A percentile compares a stretch with the other conserved stretches of the same genome.
These are phyloP conservation scores for Ustilago vetiveriae DNA, from an alignment of 1,284 basidiomycete genomes.

Conservation along the genomic window DNA sequence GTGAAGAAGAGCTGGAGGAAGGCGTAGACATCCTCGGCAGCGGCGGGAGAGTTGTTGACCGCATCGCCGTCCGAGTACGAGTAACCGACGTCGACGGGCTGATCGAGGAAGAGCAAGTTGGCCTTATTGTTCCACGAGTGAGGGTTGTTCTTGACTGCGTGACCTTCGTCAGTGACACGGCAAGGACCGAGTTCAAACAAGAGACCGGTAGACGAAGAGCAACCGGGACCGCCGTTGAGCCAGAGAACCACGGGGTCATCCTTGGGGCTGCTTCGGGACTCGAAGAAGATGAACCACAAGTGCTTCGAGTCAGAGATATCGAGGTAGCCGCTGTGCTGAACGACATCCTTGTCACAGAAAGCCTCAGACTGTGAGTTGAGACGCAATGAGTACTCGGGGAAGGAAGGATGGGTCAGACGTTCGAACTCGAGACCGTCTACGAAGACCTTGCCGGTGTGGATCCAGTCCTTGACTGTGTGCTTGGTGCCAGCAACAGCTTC, in stretches of 20 bases:
- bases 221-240: slow-evolving; percentile 84
- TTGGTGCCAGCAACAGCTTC: slow-evolving; percentile 30
- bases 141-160: slow-evolving; percentile 77
- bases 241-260: slow-evolving; percentile 85
- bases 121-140: slow-evolving; percentile 81
- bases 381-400: slow-evolving; percentile 77
- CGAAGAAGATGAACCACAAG: slow-evolving; percentile 89
- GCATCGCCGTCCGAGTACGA: slow-evolving; percentile 79
- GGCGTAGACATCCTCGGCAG: slow-evolving; percentile 85
- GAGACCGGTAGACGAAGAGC: slow-evolving; percentile 69
- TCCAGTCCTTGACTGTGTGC: slow-evolving; percentile 44
- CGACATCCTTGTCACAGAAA: slow-evolving; percentile 82
- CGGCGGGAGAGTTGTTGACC: slow-evolving; percentile 78
- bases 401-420: slow-evolving; percentile 77
- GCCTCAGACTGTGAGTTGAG: slow-evolving; percentile 66
- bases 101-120: slow-evolving; percentile 80
- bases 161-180: slow-evolving; percentile 75
- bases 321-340: slow-evolving; percentile 84
- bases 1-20: slow-evolving; percentile 87
- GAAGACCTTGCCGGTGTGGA: slow-evolving; percentile 68
- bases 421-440: slow-evolving; percentile 70
- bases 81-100: slow-evolving; percentile 82
- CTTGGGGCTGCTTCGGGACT: slow-evolving; percentile 77
- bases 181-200: slow-evolving; percentile 91
- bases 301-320: slow-evolving; percentile 86